Evolutionary conservation across 371 early-diverging fungal genomes (phyloP).

Genomic region (Mortierella sp.): DNA sequence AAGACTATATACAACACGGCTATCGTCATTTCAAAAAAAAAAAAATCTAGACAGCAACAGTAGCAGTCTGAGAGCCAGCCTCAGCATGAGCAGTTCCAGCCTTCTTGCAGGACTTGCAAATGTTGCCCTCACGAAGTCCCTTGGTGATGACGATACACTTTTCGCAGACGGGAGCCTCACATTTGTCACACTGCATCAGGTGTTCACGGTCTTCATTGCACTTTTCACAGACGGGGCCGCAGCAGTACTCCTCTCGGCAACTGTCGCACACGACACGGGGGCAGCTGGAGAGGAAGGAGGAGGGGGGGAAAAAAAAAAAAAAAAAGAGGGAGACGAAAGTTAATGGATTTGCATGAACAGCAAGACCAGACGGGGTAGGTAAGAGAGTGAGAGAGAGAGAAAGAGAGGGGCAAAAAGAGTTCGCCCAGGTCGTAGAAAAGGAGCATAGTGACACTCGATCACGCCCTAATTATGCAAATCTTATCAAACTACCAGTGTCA

Average conservation of each 20-base stretch:
- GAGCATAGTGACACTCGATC: no score
- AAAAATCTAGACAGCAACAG: conserved; percentile 7
- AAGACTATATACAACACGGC: neutral
- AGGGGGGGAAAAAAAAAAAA: no score
- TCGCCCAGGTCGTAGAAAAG: no score
- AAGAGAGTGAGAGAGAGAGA: no score
- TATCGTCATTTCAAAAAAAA: neutral
- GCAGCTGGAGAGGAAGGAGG: no score
- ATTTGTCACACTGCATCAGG: conserved; percentile 47
- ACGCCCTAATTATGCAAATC: no score
- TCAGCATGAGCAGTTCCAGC: neutral
- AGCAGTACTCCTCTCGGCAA: conserved; percentile 51
- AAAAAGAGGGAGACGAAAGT: neutral
- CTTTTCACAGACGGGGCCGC: conserved; percentile 51
- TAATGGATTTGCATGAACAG: no score
- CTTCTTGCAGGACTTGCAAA: conserved; percentile 4
- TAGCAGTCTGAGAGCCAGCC: neutral
- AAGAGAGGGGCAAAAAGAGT: no score
- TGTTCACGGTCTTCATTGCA: conserved; percentile 32
- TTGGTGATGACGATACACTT: conserved; percentile 50
- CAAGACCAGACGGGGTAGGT: no score
- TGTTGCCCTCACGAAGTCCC: conserved; percentile 47
- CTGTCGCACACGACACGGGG: conserved; percentile 47
- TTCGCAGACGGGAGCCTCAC: conserved; percentile 39
- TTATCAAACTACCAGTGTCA: no score